phyloP scores from a whole-genome alignment of 2,329 filamentous ascomycete species.

The Hymenoscyphus fraxineus region DNA sequence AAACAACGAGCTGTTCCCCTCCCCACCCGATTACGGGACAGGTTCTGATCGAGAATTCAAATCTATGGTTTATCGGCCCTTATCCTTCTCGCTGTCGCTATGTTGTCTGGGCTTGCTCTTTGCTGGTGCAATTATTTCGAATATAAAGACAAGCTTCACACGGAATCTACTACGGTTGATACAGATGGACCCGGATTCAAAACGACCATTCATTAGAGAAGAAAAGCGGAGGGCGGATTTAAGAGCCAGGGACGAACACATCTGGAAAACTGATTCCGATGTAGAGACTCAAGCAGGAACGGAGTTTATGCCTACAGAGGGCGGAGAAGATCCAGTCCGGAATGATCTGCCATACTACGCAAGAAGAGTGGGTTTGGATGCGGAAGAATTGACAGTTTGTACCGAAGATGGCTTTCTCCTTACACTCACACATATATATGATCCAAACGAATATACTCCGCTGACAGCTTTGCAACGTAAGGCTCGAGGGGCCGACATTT shows the following conservation, averaged over 20 bases:
- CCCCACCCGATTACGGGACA: constrained; percentile 76
- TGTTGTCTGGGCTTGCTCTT: constrained; percentile 8
- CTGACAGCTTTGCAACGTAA: constrained; percentile 46
- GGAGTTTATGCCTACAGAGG: constrained; percentile 67
- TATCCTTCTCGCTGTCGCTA: constrained; percentile 68
- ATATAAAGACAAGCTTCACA: not conserved
- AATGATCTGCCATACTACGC: constrained; percentile 86
- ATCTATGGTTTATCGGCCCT: constrained; percentile 59
- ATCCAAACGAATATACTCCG: constrained; percentile 68
- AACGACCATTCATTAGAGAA: constrained; percentile 68
- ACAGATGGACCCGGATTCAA: constrained; percentile 55
- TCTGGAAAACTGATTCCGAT: constrained; percentile 58
- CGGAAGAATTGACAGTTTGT: constrained; percentile 78
- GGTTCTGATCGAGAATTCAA: constrained; percentile 62
- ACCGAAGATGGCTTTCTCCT: constrained; percentile 94
- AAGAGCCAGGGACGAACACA: constrained; percentile 54
- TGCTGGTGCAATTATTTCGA: not conserved
- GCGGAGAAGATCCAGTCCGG: constrained; percentile 72
- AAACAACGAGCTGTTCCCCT: constrained; percentile 80
- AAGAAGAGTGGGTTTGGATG: constrained; percentile 77
- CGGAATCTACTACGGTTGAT: constrained; percentile 42
- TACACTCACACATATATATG: constrained; percentile 83
- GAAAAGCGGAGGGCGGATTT: constrained; percentile 58
- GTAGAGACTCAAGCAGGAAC: constrained; percentile 42
- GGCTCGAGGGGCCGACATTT: constrained; percentile 59